Conservation (phyloP, 1,139 yeast genomes). For the Keqinozyma sinolaborantium region DNA sequence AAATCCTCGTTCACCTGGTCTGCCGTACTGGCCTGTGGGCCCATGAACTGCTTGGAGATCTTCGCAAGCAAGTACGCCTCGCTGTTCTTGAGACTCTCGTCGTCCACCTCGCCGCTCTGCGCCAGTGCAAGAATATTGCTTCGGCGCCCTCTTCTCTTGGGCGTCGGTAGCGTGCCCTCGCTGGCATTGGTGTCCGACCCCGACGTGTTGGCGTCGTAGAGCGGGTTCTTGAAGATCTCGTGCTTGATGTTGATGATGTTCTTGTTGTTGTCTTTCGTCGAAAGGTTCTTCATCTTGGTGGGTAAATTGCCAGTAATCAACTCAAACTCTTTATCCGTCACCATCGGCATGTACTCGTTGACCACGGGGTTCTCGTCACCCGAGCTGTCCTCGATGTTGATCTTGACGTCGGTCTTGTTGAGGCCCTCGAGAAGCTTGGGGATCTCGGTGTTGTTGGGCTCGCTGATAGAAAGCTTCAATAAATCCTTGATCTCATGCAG, state of each 20-base stretch:
- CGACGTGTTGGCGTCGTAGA: conserved; percentile 36
- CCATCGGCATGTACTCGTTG: conserved; percentile 42
- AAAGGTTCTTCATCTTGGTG: conserved; percentile 17
- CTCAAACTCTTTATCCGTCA: conserved; percentile 35
- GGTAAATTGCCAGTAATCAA: conserved; percentile 40
- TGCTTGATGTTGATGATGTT: conserved; percentile 25
- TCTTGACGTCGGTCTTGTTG: conserved; percentile 6
- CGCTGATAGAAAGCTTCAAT: conserved; percentile 1
- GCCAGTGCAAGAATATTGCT: conserved; percentile 5
- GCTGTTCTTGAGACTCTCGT: conserved; percentile 23
- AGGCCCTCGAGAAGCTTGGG: conserved; percentile 3
- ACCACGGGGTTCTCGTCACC: conserved; percentile 6
- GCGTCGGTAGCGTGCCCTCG: conserved; percentile 13
- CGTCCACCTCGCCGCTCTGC: conserved; percentile 11
- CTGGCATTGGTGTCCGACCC: conserved; percentile 38
- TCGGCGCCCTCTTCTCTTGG: conserved; percentile 19
- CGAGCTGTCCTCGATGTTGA: conserved; percentile 2
- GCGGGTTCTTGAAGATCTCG: conserved; percentile 37
- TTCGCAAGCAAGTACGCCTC: conserved; percentile 41
- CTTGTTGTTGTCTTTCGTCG: conserved; percentile 14
- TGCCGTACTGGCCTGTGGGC: conserved; percentile 34
- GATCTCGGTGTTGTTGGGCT: neutral
- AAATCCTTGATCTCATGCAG: conserved; percentile 23
- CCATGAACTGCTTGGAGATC: conserved; percentile 43
- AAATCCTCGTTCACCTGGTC: conserved; percentile 37